Base-by-base conservation (phyloP, 306 rosid species). In the apple (Malus domestica) region DNA sequence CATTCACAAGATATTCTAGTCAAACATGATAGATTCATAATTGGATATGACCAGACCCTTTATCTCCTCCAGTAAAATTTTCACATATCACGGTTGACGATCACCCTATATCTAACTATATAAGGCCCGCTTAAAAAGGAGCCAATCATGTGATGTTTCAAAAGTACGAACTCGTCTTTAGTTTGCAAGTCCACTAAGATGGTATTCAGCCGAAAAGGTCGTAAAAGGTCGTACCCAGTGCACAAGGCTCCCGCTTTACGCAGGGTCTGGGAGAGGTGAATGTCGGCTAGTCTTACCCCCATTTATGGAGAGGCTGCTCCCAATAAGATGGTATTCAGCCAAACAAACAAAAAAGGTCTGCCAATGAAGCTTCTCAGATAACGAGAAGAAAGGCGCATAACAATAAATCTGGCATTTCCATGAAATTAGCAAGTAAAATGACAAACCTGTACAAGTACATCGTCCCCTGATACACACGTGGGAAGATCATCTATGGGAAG, bases 371-470 rank as follows among this genome's bases (percentile, higher is more conserved):
- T 40, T 61, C 45, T 35, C 61, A 45, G 19, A 46, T 46, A 27
- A 74, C 29, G 16, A 30, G 32, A 68, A 45, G 12, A 60, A 66
- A 78, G 68, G 72, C 71, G 62, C 22, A 67, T 32, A 64, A 51
- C 49, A 72, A 55, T 46, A 80, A 61, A 62, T 14, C 18, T 42
- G 16, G 58, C 70, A 51, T 65, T 61, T 67, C 66, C 49, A 61
- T 54, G 63, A 78, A 78, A 72, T 52, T 23, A 78, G 73, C 30
- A 78, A 78, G 78, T 70, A 52, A 65, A 76, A 81, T 62, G 61
- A 82, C 93, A 86, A 84, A 96, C 99, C 98, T 96, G 93, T 62
- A 96, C 76, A 62, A 96, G 85, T 76, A 89, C 97, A 72, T 92
- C 98, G 20, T 82, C 80, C 74, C 87, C 92, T 61, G 93, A 85